Evolutionary conservation across 805 yeast genomes (phyloP), one percentile per base, ranked within the genome.

Genomic region (Zygosaccharomyces pseudorouxii): DNA sequence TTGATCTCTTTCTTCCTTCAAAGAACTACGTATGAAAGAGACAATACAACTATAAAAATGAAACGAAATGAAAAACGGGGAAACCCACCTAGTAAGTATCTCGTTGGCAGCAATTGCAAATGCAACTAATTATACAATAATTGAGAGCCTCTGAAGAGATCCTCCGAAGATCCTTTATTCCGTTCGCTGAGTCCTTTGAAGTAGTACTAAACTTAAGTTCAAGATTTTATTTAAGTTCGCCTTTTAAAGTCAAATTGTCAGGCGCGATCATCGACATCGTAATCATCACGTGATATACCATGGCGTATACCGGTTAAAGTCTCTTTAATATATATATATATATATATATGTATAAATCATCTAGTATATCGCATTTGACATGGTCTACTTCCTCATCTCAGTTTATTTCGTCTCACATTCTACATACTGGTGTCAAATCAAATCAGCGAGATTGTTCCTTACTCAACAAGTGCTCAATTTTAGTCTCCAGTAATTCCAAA

Each of bases 401-500:
- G 12, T n/a, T 14, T 8, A 18, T 6, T 33, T 33, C 11, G 14
- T 14, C 16, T 33, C 19, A 14, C 14, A 14, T 16, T 33, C 37
- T 16, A 16, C 14, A 14, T 14, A 33, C 12, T 10, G 19, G 20
- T 16, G 8, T 14, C 37, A 33, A 9, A 28, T 16, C n/a, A 9
- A 12, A 29, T 45, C 23, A 33, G 10, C 12, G 25, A 16, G 44
- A 22, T 31, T 31, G 14, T 28, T 45, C 62, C 69, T 62, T 74
- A 22, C 71, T 69, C 42, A 79, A 59, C 36, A 85, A 66, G 43
- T 72, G 65, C 43, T 83, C 84, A 40, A 86, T 70, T 65, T 83
- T 86, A 25, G 67, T 68, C 64, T 86, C 92, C 37, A 86, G 67
- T 5, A 73, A 61, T 27, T 70, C 71, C 47, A 86, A 67, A 61